These are phyloP conservation scores for Botryotinia convoluta DNA, from an alignment of 2,329 filamentous ascomycete species.

Conservation along the genomic window DNA sequence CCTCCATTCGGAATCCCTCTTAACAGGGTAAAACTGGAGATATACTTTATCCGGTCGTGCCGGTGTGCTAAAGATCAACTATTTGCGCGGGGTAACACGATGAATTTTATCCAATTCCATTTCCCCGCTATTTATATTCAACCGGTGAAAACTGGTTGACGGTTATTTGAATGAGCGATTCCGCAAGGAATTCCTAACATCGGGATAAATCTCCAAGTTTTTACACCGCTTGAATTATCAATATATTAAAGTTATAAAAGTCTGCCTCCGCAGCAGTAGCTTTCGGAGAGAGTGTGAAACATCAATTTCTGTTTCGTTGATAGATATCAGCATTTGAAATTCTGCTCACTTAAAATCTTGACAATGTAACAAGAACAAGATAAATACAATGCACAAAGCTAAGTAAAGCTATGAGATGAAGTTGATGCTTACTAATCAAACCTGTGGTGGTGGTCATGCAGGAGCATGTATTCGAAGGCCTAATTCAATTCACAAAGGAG, in stretches of 20 bases:
- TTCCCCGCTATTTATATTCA: background rate
- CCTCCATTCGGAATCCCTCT: background rate
- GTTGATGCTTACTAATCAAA: background rate
- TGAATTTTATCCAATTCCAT: background rate
- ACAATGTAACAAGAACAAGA: no score
- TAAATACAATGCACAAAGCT: no score
- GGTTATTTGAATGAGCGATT: background rate
- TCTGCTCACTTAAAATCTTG: background rate
- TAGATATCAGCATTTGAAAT: background rate
- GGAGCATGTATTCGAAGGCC: background rate
- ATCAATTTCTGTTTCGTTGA: background rate
- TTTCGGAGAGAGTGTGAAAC: background rate
- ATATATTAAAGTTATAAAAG: no score
- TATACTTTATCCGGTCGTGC: slow-evolving; percentile 9
- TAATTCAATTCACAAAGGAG: background rate
- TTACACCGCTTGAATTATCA: background rate
- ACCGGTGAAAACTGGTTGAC: background rate
- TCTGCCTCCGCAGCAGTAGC: background rate
- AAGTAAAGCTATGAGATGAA: no score
- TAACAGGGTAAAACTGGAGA: background rate
- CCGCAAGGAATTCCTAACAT: no score
- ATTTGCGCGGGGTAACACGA: slow-evolving; percentile 1
- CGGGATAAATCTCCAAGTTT: no score
- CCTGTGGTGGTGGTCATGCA: background rate
- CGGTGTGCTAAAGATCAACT: background rate